Evolutionary conservation across 1,284 basidiomycete genomes (phyloP), one percentile per base, ranked within the genome.

Genomic region (Caloboletus firmus): DNA sequence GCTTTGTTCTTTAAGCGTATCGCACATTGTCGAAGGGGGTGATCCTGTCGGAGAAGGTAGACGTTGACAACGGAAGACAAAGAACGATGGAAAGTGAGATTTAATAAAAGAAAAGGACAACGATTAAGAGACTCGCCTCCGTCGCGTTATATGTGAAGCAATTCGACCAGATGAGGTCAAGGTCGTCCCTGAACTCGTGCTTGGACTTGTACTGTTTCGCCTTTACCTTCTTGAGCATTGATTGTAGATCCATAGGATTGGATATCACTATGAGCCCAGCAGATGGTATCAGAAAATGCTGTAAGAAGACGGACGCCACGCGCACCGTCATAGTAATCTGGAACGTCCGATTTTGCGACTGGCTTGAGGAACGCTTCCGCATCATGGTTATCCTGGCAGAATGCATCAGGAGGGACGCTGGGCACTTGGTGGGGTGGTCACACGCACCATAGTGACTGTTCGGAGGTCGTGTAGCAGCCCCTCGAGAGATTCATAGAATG

Each of bases 151-250:
- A 99, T 12, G 82, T 83, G 62, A 91, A 82, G 71, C 96, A 98
- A 65, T 99, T 99, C 51, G 87, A 85, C 96, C 96, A 99, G 62
- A 99, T 98, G 57, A 97, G 82, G 62, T 96, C 91, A 42, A 99
- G 76, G 72, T 99, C 97, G 57, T 90, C 87, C 58, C 89, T 87
- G 72, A 99, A 99, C 65, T 96, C 91, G 57, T 84, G 81, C 75
- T 99, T 98, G 51, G 85, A 91, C 75, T 95, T 96, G 82, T 98
- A 98, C 49, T 83, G 80, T 68, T 91, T 91, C 47, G 80, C 76
- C 76, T 96, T 98, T 68, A 97, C 87, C 74, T 96, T 96, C 77
- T 87, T 92, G 54, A 89, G 78, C 83, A 99, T 93, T 0, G 94
- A 91, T 58, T 87, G 86, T 45, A 98, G 78, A 76, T 99, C 96